A percentile compares a stretch with the other conserved stretches of the same genome.
phyloP scores from a whole-genome alignment of 192 early-diverging fungal genomes.

The Rhizophagus sp. region DNA sequence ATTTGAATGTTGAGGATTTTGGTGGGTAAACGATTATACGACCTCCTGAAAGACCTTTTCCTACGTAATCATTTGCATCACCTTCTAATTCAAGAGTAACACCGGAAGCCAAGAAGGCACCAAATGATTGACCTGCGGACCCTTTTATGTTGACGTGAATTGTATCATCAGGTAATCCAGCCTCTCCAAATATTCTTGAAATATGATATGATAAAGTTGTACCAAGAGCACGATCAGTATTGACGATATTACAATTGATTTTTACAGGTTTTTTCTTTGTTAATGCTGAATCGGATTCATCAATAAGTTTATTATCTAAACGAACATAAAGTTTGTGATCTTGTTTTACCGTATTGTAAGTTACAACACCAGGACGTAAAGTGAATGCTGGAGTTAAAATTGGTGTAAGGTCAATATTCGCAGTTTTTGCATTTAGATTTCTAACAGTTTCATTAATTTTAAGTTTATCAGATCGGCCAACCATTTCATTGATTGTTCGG shows the following conservation, averaged over 20 bases:
- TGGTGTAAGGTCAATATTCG: conserved; percentile 80
- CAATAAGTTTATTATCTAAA: conserved; percentile 86
- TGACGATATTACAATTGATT: conserved; percentile 71
- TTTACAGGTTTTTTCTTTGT: conserved; percentile 55
- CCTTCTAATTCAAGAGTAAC: conserved; percentile 92
- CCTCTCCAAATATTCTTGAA: conserved; percentile 73
- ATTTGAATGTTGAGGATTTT: conserved; percentile 71
- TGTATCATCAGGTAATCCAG: conserved; percentile 83
- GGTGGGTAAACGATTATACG: conserved; percentile 89
- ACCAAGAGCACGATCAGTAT: conserved; percentile 95
- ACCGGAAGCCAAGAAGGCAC: conserved; percentile 91
- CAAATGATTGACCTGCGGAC: conserved; percentile 95
- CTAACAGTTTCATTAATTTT: conserved; percentile 71
- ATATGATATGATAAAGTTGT: conserved; percentile 91
- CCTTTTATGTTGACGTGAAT: conserved; percentile 85
- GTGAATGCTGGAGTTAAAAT: conserved; percentile 87
- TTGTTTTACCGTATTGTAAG: conserved; percentile 79
- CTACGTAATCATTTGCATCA: conserved; percentile 99
- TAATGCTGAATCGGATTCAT: conserved; percentile 76
- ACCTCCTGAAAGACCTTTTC: conserved; percentile 97
- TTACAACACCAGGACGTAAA: conserved; percentile 87
- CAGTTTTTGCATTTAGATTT: conserved; percentile 83
- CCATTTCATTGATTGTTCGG: conserved; percentile 94
- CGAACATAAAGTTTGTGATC: conserved; percentile 86
- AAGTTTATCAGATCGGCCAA: conserved; percentile 88